Evolutionary conservation across 2,329 filamentous ascomycete species (phyloP), one percentile per base, ranked within the genome.

Genomic region (Elsinoe australis): DNA sequence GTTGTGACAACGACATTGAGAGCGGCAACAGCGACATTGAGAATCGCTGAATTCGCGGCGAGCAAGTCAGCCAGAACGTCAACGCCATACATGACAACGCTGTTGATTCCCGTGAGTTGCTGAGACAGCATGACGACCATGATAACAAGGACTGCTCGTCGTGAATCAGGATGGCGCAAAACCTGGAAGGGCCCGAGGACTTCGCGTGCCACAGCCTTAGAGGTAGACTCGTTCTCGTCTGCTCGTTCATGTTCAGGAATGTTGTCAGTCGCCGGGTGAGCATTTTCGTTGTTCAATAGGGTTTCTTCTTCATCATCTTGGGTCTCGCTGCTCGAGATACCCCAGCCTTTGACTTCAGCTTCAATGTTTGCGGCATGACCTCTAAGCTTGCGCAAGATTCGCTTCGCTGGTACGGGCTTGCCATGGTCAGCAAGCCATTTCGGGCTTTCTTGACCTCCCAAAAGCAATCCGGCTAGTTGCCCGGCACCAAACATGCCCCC

Each of bases 11-110:
- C 59, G 28, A 98, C 79, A 66, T 96, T 96, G 61, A 95, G 78
- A 9, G 80, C 75, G 0, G 88, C 95, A 51, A 96, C 88, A 48
- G 85, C 69, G 52, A 96, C 90, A 48, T 90, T 94, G 46, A 98
- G 75, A 1, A 94, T 69, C 0, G 84, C 83, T 0, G 89, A 90
- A 53, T 82, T 87, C 38, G 87, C 79, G 3, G 87, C 84, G 0
- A 98, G 76, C 1, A 96, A 76, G 53, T 81, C 80, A 24, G 84
- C 80, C 10, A 98, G 76, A 1, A 98, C 79, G 0, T 86, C 88
- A 4, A 96, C 92, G 2, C 89, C 94, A 67, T 98, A 98, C 89
- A 98, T 95, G 67, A 96, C 85, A 61, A 96, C 90, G 51, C 85
- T 90, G 75, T 98, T 96, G 69, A 96, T 90, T 54, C 69, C 90